A percentile compares a stretch with the other conserved stretches of the same genome.
Evolutionary conservation across 768 basidiomycete species (phyloP).

Genomic region (Suillus bovinus): DNA sequence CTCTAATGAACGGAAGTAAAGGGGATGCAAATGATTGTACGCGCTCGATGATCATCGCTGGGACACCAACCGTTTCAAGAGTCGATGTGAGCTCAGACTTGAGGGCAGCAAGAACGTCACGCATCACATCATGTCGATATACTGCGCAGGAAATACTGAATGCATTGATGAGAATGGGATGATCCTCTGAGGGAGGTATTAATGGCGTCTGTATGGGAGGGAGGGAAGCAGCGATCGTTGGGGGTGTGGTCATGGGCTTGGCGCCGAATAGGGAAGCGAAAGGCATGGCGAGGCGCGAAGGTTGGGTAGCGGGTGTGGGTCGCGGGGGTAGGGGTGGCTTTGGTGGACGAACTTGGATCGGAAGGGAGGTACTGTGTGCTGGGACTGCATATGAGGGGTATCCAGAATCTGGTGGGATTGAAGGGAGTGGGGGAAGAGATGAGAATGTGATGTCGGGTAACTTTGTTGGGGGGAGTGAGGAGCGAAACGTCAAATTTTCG

Average conservation of each 20-base stretch:
- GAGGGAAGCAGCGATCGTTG: conserved; percentile 29
- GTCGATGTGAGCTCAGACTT: conserved; percentile 55
- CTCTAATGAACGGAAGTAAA: conserved; percentile 58
- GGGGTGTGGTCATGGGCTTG: conserved; percentile 30
- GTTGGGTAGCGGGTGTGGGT: conserved; percentile 19
- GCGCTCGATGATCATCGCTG: conserved; percentile 61
- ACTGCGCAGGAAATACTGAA: conserved; percentile 58
- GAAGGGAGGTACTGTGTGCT: conserved; percentile 36
- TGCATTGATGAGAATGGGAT: conserved; percentile 50
- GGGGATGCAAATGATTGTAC: conserved; percentile 55
- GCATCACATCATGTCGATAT: conserved; percentile 52
- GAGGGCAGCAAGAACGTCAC: conserved; percentile 52
- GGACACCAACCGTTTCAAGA: conserved; percentile 36
- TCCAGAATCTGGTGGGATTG: conserved; percentile 32
- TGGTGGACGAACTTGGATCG: conserved; percentile 37
- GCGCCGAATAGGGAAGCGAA: conserved; percentile 81
- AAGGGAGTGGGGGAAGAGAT: conserved; percentile 57
- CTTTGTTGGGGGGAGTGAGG: conserved; percentile 41
- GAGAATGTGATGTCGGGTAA: conserved; percentile 39
- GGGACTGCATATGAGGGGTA: conserved; percentile 53
- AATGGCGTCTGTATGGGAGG: conserved; percentile 28
- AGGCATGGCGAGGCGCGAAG: conserved; percentile 63
- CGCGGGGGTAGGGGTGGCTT: conserved; percentile 52
- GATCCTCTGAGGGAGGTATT: conserved; percentile 27
- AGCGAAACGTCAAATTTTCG: conserved; percentile 43